These are phyloP conservation scores for Blastocystis sp. DNA, from an alignment of 352 stramenopile species.

Conservation along the genomic window DNA sequence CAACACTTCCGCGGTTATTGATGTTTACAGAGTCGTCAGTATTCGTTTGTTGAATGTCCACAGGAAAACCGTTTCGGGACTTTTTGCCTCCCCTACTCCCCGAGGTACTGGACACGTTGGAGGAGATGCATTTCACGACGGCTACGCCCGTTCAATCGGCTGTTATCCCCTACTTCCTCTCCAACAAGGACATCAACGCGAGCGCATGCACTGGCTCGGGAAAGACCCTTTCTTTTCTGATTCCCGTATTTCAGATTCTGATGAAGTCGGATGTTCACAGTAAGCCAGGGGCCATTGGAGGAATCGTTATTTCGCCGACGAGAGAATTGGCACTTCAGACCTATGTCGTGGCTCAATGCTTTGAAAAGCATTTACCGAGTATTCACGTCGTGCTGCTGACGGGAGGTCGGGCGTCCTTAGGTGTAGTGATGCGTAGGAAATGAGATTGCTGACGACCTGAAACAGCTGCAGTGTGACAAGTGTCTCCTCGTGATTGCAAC, in stretches of 20 bases:
- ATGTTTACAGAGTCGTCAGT: no score
- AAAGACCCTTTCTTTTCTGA: slow-evolving; percentile 84
- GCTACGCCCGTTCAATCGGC: slow-evolving; percentile 81
- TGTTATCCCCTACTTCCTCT: slow-evolving; percentile 79
- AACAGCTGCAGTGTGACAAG: slow-evolving; percentile 58
- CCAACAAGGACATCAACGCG: slow-evolving; percentile 82
- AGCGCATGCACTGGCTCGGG: slow-evolving; percentile 83
- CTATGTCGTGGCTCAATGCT: slow-evolving; percentile 61
- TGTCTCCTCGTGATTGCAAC: slow-evolving; percentile 68
- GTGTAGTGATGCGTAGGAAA: slow-evolving; percentile 57
- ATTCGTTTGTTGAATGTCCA: no score
- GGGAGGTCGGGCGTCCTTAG: slow-evolving; percentile 72
- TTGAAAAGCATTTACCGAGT: slow-evolving; percentile 55
- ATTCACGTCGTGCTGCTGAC: slow-evolving; percentile 75
- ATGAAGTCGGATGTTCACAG: slow-evolving; percentile 58
- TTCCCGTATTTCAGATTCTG: slow-evolving; percentile 82
- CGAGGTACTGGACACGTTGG: slow-evolving; percentile 7
- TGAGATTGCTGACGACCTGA: slow-evolving; percentile 55
- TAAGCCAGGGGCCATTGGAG: slow-evolving; percentile 54
- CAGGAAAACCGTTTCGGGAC: slow-evolving; percentile 39
- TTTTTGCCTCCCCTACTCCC: slow-evolving; percentile 40
- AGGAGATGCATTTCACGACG: slow-evolving; percentile 70
- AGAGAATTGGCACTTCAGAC: slow-evolving; percentile 71
- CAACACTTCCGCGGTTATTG: no score
- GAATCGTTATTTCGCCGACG: slow-evolving; percentile 76